Evolutionary conservation across 179 eudicot genomes (phyloP), one percentile per base, ranked within the genome.

Genomic region (Patellifolia procumbens): DNA sequence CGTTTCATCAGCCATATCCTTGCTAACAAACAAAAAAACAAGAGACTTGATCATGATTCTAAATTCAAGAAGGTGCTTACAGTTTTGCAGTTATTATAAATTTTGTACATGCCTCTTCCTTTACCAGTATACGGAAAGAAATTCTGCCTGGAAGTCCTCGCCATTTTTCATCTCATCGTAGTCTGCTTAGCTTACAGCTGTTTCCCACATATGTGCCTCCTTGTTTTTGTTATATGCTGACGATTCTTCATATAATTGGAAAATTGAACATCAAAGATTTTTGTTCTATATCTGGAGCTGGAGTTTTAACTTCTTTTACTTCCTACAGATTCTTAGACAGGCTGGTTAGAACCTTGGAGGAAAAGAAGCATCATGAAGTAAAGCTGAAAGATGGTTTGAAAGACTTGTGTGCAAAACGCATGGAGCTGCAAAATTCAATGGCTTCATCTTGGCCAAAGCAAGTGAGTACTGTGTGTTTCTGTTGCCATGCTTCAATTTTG

Each of bases 361-460:
- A 93, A 83, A 96, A 96, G 94, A 96, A 93, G 86, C 94, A 81
- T 52, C 99, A 90, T 79, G 98, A 96, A 86, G 85, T 81, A 70
- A 96, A 91, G 87, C 82, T 96, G 77, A 96, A 91, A 81, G 97
- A 89, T 39, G 94, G 96, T 17, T 80, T 96, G 85, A 93, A 86
- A 66, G 97, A 93, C 76, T 85, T 96, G 82, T 86, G 88, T 76
- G 76, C 83, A 70, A 96, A 89, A 83, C 98, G 97, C 63, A 87
- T 91, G 92, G 96, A 96, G 82, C 87, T 96, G 81, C 98, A 96
- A 79, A 96, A 93, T 85, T 85, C 98, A 0, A 81, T 96, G 73
- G 86, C 98, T 77, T 96, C 97, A 51, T 89, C 91, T 51, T 96
- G 98, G 99, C 99, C 99, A 29, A 96, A 93, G 82, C 99, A 93